Base-by-base conservation (phyloP, 805 yeast genomes). In the Hanseniaspora valbyensis region DNA sequence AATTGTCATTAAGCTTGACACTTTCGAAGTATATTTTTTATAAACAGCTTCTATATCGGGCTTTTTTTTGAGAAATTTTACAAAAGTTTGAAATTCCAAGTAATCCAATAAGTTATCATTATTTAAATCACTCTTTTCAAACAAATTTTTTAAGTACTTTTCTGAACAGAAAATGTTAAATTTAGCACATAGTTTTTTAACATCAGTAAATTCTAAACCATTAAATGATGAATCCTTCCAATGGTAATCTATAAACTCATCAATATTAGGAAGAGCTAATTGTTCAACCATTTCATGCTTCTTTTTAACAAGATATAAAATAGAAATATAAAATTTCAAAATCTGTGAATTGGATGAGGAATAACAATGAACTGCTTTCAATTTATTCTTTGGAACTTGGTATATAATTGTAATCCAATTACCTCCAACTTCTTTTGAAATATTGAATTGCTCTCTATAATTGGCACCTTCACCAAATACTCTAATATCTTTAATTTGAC, bases 361-460 rank as follows among this genome's bases (percentile, higher is more conserved):
- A 8, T 89, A 77, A 14, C 88, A 65, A 65, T 90, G 96, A 49
- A 92, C 63, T 0, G 89, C 83, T 58, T 86, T 84, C 41, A 86
- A 68, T 60, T 82, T 84, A 46, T 75, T 70, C 2, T 74, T 78
- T 5, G 75, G 69, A 6, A 73, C 70, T 54, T 77, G 75, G 60
- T 86, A 90, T 12, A 87, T 77, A 29, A 90, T 75, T 0, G 95
- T 81, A 0, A 86, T 72, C 98, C 98, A 90, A 8, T 76, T 65
- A 12, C 71, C 68, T 40, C 78, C 77, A 49, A 73, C 75, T 45
- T 81, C 87, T 32, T 77, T 68, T 1, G 88, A 75, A 1, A 87
- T 74, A 33, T 82, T 80, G 56, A 85, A 76, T 63, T 88, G 95
- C 60, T 89, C 95, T 54, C 95, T 68, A 61, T 88, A 90, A 56